Evolutionary conservation across 1,284 basidiomycete genomes (phyloP).

Genomic region (Stygiomarasmius scandens): DNA sequence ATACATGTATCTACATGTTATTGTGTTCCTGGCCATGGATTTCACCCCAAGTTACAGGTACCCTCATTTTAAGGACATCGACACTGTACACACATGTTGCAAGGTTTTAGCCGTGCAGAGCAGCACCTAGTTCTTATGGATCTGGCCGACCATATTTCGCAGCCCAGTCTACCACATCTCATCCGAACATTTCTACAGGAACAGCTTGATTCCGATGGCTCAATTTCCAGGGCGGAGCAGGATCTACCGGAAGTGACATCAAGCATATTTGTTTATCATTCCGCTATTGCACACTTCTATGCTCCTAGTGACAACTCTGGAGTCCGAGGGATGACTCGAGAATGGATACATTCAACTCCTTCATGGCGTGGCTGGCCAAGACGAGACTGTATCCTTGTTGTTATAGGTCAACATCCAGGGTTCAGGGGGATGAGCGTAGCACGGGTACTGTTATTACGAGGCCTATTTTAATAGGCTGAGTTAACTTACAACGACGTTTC

Average conservation of each 20-base stretch:
- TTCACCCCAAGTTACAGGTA: too few species aligned
- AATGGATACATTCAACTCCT: conserved; percentile 28
- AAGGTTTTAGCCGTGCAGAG: too few species aligned
- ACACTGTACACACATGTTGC: too few species aligned
- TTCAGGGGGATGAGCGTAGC: conserved; percentile 16
- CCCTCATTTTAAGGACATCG: too few species aligned
- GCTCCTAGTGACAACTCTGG: conserved; percentile 34
- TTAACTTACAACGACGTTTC: too few species aligned
- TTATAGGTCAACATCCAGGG: conserved; percentile 4
- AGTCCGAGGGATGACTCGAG: conserved; percentile 28
- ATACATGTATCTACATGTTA: too few species aligned
- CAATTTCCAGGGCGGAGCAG: neutral
- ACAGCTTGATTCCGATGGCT: conserved; percentile 10
- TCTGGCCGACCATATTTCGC: conserved; percentile 7
- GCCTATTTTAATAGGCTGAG: too few species aligned
- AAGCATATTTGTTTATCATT: conserved; percentile 24
- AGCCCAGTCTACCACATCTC: conserved; percentile 9
- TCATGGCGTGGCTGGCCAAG: conserved; percentile 22
- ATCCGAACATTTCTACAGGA: conserved; percentile 19
- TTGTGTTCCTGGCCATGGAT: too few species aligned
- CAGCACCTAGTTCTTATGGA: too few species aligned
- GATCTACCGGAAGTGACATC: conserved; percentile 13
- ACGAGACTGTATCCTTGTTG: conserved; percentile 28
- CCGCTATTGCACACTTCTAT: conserved; percentile 27
- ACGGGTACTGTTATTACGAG: conserved; percentile 4